Evolutionary conservation across 495 filamentous ascomycete genomes (phyloP), one percentile per base, ranked within the genome.

Genomic region (Aspergillus campestris): DNA sequence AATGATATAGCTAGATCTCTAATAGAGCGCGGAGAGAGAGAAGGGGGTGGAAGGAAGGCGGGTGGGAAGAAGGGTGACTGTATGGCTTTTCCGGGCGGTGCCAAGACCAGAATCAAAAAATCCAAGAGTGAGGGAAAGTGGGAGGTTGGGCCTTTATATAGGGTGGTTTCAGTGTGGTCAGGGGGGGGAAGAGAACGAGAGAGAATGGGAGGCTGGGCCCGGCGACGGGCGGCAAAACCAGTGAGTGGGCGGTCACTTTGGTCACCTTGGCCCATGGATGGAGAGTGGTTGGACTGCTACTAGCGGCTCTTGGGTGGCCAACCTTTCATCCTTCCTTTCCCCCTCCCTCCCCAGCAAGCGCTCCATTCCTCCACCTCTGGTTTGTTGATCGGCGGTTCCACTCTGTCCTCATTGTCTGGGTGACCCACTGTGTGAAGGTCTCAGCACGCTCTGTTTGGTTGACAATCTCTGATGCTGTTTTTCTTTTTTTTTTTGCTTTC

Each of bases 61-160:
- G 56, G 50, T 46, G 56, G 53, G 53, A 44, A 57, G 53, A 49
- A 52, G 51, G 57, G 55, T 40, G 43, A 56, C 45, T 48, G 45
- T 53, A 49, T 56, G 58, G 58, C 55, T 54, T 62, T 62, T 67
- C 62, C 61, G 61, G 60, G 60, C 51, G 57, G 59, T 71, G 69
- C 69, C 69, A 72, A 72, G 69, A 72, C 66, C 69, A 63, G 61
- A 53, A 64, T 52, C 58, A 56, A 59, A 55, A 66, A 60, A 60
- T 59, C 54, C 55, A 58, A 49, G 44, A 52, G 40, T 40, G 34
- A 29, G 31, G 50, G 56, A 57, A 62, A 60, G 65, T 60, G 67
- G 69, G 67, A 70, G 67, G 60, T 62, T 62, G 65, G 59, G 52
- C 51, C 66, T 61, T 71, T 71, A 64, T 70, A 73, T 73, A 71